Evolutionary conservation across 768 basidiomycete species (phyloP).

Genomic region (Cantharellus cinnabarinus): DNA sequence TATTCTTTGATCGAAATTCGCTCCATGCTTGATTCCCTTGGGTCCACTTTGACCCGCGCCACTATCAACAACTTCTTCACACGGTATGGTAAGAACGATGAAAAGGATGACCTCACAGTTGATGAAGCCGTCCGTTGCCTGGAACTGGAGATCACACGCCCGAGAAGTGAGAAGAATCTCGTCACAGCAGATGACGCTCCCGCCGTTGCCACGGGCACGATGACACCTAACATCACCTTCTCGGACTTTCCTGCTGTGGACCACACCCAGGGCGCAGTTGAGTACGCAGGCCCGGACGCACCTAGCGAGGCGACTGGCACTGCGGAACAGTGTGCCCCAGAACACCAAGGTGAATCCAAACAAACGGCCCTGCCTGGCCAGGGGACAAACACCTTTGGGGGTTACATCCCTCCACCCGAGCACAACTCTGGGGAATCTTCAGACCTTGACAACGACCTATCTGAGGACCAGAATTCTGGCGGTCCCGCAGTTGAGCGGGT

Average conservation of each 20-base stretch:
- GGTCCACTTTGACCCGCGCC: conserved; percentile 64
- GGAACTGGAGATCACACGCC: conserved; percentile 63
- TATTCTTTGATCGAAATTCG: conserved; percentile 74
- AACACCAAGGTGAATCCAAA: not conserved
- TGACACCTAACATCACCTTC: conserved; percentile 9
- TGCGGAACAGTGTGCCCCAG: not conserved
- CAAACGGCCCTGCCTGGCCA: not conserved
- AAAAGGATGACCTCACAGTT: conserved; percentile 49
- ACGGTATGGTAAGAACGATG: conserved; percentile 39
- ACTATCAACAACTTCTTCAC: conserved; percentile 75
- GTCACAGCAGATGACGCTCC: conserved; percentile 28
- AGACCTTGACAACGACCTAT: conserved; percentile 14
- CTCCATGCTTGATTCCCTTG: conserved; percentile 91
- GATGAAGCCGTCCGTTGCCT: conserved; percentile 70
- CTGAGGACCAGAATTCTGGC: conserved; percentile 11
- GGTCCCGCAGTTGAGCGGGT: conserved; percentile 48
- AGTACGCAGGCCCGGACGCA: not conserved
- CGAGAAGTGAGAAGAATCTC: conserved; percentile 47
- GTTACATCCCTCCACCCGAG: not conserved
- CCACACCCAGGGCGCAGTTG: not conserved
- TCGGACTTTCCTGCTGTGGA: conserved; percentile 8
- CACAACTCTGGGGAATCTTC: conserved; percentile 4
- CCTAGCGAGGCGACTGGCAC: not conserved
- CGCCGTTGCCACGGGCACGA: conserved; percentile 7
- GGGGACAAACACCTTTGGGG: not conserved